These are phyloP conservation scores for Coniella vitis DNA, from an alignment of 2,329 filamentous ascomycete genomes.

Conservation along the genomic window DNA sequence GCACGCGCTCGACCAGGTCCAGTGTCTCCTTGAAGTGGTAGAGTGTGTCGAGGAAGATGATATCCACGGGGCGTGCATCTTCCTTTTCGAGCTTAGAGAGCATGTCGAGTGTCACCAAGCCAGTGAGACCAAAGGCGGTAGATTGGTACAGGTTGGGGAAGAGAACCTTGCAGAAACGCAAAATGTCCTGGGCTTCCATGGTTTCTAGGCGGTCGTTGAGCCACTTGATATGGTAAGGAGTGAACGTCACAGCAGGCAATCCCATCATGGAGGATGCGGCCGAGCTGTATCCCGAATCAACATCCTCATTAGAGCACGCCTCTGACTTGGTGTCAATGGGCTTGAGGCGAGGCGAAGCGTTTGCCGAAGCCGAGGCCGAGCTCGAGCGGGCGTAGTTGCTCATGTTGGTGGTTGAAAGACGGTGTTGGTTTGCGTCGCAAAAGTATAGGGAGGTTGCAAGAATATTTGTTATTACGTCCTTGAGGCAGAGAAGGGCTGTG, in stretches of 20 bases:
- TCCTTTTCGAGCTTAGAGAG: slow-evolving; percentile 65
- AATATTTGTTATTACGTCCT: neutral
- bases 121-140: slow-evolving; percentile 75
- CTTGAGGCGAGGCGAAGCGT: slow-evolving; percentile 30
- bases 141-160: slow-evolving; percentile 86
- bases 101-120: slow-evolving; percentile 79
- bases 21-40: slow-evolving; percentile 78
- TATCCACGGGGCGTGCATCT: slow-evolving; percentile 52
- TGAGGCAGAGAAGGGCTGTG: neutral
- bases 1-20: slow-evolving; percentile 66
- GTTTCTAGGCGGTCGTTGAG: slow-evolving; percentile 84
- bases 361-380: slow-evolving; percentile 35
- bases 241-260: slow-evolving; percentile 76
- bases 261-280: slow-evolving; percentile 50
- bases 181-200: slow-evolving; percentile 83
- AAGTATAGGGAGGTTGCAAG: neutral
- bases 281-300: slow-evolving; percentile 84
- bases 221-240: slow-evolving; percentile 79
- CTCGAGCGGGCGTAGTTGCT: slow-evolving; percentile 20
- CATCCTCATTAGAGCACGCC: slow-evolving; percentile 28
- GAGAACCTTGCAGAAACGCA: slow-evolving; percentile 85
- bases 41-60: slow-evolving; percentile 78
- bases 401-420: slow-evolving; percentile 2
- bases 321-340: slow-evolving; percentile 32
- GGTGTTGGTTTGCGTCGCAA: neutral